Percentiles rank a stretch among this genome's conserved stretches.
Conservation (phyloP, 805 yeast species). For the Pichia thaimueangensis region DNA sequence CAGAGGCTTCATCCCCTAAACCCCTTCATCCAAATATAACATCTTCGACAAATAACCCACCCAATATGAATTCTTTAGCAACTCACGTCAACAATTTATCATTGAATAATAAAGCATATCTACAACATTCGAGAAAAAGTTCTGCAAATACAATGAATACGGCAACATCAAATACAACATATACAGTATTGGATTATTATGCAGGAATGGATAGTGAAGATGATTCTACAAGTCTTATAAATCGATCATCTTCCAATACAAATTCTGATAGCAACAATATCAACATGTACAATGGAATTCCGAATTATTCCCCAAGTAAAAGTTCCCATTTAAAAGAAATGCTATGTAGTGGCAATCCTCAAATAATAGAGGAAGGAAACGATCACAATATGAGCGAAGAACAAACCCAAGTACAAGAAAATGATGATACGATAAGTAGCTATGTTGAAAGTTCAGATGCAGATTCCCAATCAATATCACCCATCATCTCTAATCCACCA, state of each 20-base stretch:
- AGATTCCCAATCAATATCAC: background rate
- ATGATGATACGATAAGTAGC: background rate
- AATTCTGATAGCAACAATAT: background rate
- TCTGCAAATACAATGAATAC: slow-evolving; percentile 3
- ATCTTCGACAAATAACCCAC: too few relatives aligned
- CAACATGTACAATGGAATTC: background rate
- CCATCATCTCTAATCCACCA: background rate
- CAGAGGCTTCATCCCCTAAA: too few relatives aligned
- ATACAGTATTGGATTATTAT: slow-evolving; percentile 6
- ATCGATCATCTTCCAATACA: background rate
- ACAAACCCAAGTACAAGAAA: background rate
- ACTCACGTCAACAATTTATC: too few relatives aligned
- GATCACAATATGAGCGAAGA: background rate
- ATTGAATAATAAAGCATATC: too few relatives aligned
- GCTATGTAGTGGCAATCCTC: background rate
- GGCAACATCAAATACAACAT: slow-evolving; percentile 2
- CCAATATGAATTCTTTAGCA: too few relatives aligned
- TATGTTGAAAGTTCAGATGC: background rate
- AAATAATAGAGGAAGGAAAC: background rate
- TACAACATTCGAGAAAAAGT: slow-evolving; percentile 4
- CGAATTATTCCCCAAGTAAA: background rate
- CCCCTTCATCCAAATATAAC: too few relatives aligned
- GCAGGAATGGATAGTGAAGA: slow-evolving; percentile 2
- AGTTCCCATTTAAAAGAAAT: slow-evolving; percentile 1
- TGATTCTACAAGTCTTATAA: background rate